Evolutionary conservation across 441 rosid genomes (phyloP).

Genomic region (Syzygium malaccense): DNA sequence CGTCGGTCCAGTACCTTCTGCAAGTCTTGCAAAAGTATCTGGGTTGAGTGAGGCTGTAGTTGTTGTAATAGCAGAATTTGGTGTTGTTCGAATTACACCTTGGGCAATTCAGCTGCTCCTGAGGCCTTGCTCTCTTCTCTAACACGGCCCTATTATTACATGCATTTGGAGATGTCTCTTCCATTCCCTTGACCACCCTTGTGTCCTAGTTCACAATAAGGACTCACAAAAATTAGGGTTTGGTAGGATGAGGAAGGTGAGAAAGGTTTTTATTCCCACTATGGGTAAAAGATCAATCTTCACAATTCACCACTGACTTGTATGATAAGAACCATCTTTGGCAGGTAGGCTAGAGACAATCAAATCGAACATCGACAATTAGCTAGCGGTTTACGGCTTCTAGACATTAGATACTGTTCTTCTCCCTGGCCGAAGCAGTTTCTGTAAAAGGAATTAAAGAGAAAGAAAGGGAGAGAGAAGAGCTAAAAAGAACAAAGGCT

Average conservation of each 20-base stretch:
- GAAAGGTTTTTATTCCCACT: neutral
- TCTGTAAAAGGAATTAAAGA: neutral
- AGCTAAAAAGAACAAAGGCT: neutral
- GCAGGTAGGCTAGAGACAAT: neutral
- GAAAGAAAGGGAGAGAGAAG: neutral
- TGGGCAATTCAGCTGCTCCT: neutral
- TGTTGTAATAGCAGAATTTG: neutral
- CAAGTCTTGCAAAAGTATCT: neutral
- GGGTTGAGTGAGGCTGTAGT: neutral
- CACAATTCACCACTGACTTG: neutral
- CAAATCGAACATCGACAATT: neutral
- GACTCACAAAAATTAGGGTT: neutral
- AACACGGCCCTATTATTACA: neutral
- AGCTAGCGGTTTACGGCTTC: neutral
- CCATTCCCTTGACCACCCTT: slow-evolving; percentile 51
- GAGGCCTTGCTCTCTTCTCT: neutral
- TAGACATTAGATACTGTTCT: neutral
- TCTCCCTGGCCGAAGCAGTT: neutral
- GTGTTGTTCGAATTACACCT: neutral
- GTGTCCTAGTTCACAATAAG: slow-evolving; percentile 20
- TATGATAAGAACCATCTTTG: neutral
- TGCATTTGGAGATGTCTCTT: slow-evolving; percentile 44
- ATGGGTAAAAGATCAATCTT: neutral
- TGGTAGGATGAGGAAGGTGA: neutral
- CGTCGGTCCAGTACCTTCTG: neutral